A percentile compares a stretch with the other conserved stretches of the same genome.
Evolutionary conservation across 768 basidiomycete species (phyloP).

Genomic region (Suillus discolor): DNA sequence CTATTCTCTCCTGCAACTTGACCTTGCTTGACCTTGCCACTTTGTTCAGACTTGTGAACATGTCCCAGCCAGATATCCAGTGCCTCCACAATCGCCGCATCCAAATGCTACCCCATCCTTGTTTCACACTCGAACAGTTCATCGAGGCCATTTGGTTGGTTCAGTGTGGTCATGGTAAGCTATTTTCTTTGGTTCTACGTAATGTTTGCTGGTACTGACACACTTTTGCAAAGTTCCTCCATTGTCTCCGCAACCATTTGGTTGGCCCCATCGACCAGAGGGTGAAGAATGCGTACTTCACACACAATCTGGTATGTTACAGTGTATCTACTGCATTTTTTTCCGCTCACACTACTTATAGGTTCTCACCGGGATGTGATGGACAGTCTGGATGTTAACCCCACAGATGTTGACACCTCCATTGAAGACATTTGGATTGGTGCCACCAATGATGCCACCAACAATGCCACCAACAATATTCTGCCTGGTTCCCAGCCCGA

Average conservation of each 20-base stretch:
- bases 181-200: not conserved
- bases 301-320: not conserved
- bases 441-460: not conserved
- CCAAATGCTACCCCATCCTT: too few species aligned
- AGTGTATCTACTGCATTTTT: not conserved
- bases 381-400: not conserved
- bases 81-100: too few species aligned
- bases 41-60: too few species aligned
- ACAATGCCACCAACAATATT: too few species aligned
- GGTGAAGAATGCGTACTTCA: not conserved
- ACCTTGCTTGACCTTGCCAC: too few species aligned
- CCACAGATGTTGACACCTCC: not conserved
- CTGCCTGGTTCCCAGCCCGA: not conserved
- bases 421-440: not conserved
- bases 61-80: too few species aligned
- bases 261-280: not conserved
- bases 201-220: not conserved
- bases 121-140: not conserved
- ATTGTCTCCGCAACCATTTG: not conserved
- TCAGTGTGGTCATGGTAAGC: not conserved
- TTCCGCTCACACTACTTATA: not conserved
- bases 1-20: not conserved
- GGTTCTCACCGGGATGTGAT: not conserved
- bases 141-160: not conserved
- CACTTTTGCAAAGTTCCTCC: not conserved